phyloP scores from a whole-genome alignment of 1,284 basidiomycete species.

The Pseudozyma tsukubaensis region DNA sequence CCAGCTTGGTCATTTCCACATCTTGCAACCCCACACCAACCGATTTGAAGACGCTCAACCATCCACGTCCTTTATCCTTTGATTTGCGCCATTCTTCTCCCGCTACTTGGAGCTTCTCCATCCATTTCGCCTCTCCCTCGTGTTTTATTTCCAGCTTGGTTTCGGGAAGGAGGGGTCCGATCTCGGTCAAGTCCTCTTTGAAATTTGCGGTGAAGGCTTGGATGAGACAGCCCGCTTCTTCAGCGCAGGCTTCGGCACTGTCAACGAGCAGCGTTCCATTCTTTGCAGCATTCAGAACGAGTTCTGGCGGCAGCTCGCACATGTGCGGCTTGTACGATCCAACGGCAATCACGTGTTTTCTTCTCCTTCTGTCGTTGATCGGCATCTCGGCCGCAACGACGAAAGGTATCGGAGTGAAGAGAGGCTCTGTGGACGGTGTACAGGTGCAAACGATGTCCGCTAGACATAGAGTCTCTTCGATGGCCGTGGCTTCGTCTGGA shows the following conservation, averaged over 20 bases:
- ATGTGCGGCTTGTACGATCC: constrained; percentile 34
- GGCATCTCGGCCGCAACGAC: no score
- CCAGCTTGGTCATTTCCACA: constrained; percentile 29
- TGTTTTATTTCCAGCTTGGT: neutral
- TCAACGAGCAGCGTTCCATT: constrained; percentile 18
- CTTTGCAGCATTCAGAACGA: neutral
- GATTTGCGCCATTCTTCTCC: neutral
- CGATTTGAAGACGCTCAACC: constrained; percentile 31
- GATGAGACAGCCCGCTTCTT: constrained; percentile 35
- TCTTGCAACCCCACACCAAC: constrained; percentile 46
- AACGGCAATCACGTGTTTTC: constrained; percentile 18
- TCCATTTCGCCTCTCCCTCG: constrained; percentile 1
- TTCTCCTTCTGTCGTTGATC: no score
- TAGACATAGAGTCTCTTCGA: neutral
- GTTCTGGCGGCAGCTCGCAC: constrained; percentile 19
- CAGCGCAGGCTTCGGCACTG: constrained; percentile 12
- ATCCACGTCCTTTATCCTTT: neutral
- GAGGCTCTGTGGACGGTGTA: constrained; percentile 15
- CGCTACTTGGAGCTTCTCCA: neutral
- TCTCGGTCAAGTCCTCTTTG: neutral
- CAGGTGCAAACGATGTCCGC: constrained; percentile 27
- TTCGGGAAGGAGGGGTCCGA: neutral
- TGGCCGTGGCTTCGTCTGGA: neutral
- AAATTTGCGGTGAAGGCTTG: constrained; percentile 1
- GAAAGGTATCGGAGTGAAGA: no score